Base-by-base conservation (phyloP, 768 basidiomycete species). In the Pisolithus marmoratus region DNA sequence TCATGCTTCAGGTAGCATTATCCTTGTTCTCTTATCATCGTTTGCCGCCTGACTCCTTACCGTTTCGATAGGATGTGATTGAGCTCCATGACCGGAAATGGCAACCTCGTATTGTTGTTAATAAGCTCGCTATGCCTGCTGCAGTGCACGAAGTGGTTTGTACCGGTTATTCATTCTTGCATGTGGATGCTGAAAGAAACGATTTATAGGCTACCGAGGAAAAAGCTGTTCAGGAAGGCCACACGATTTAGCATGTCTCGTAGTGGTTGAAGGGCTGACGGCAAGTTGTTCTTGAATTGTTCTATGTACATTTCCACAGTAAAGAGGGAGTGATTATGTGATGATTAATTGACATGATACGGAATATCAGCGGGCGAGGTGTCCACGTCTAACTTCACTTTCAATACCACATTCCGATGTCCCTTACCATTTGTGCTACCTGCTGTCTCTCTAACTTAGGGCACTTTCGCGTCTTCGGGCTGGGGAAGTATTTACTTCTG, bases 251-350 rank as follows among this genome's bases (percentile, higher is more conserved):
- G 80, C 67, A 91, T 95, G 82, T 94, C 92, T 23, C 85, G 94
- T 37, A 86, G 88, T 36, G 91, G 92, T 37, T 96, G 94, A 50
- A 81, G 91, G n/a, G n/a, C n/a, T n/a, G n/a, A n/a, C n/a, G n/a
- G n/a, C n/a, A n/a, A n/a, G n/a, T n/a, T n/a, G n/a, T n/a, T n/a
- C n/a, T n/a, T n/a, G n/a, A n/a, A n/a, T n/a, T n/a, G n/a, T n/a
- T n/a, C n/a, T n/a, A n/a, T n/a, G n/a, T n/a, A n/a, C n/a, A n/a
- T n/a, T n/a, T n/a, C n/a, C n/a, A n/a, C n/a, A n/a, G n/a, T n/a
- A n/a, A n/a, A n/a, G n/a, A n/a, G n/a, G n/a, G n/a, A n/a, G n/a
- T n/a, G n/a, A n/a, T n/a, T n/a, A n/a, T n/a, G n/a, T n/a, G n/a
- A n/a, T n/a, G n/a, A n/a, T n/a, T n/a, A n/a, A n/a, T n/a, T n/a